Evolutionary conservation across 768 basidiomycete species (phyloP).

Genomic region (Lactarius trivialis): DNA sequence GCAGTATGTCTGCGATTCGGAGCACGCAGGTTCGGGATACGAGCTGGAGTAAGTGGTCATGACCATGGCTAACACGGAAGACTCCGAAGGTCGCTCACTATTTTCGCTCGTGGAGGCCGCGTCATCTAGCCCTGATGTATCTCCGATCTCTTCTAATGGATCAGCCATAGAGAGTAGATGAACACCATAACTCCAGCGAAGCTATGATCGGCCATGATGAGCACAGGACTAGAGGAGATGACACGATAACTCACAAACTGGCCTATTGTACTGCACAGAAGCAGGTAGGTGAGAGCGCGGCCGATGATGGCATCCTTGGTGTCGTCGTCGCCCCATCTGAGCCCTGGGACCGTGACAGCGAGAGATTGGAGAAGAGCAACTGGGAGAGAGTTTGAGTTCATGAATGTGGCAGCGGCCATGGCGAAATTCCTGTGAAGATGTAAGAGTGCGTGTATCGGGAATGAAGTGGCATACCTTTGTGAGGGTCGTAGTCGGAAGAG

Average conservation of each 20-base stretch:
- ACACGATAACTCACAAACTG: slow-evolving; percentile 66
- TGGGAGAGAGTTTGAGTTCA: slow-evolving; percentile 93
- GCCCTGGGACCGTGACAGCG: slow-evolving; percentile 70
- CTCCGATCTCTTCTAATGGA: slow-evolving; percentile 30
- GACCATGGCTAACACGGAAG: neutral
- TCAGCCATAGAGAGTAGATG: slow-evolving; percentile 62
- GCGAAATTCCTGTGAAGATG: slow-evolving; percentile 54
- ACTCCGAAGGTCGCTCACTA: neutral
- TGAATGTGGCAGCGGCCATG: slow-evolving; percentile 79
- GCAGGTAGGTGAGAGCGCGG: slow-evolving; percentile 81
- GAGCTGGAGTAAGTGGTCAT: neutral
- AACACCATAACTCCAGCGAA: slow-evolving; percentile 95
- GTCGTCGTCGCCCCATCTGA: slow-evolving; percentile 79
- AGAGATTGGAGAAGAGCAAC: slow-evolving; percentile 92
- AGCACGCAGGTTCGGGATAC: neutral
- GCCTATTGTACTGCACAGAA: slow-evolving; percentile 89
- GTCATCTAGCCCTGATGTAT: neutral
- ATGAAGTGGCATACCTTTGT: slow-evolving; percentile 55
- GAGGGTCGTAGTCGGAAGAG: slow-evolving; percentile 62
- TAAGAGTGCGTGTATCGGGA: neutral
- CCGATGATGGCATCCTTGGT: slow-evolving; percentile 86
- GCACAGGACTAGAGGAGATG: neutral
- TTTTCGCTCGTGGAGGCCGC: neutral
- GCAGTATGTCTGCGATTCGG: slow-evolving; percentile 27
- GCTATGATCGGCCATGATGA: slow-evolving; percentile 32